A percentile compares a stretch with the other conserved stretches of the same genome.
Conservation (phyloP, 2,329 filamentous ascomycete genomes). For the Dendryphion nanum region DNA sequence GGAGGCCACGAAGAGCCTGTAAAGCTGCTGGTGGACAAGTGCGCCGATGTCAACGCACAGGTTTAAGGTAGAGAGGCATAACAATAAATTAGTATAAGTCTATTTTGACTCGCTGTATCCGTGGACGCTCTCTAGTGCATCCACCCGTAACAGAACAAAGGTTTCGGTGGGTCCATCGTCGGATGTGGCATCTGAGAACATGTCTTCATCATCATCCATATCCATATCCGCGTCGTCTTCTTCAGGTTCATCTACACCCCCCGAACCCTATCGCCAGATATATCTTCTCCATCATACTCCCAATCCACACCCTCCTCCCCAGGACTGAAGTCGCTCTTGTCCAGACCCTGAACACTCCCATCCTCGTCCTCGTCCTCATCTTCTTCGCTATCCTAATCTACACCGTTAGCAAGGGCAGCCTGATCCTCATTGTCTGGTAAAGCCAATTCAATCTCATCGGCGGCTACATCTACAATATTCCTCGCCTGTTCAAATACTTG, state of each 20-base stretch:
- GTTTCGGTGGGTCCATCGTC: conserved; percentile 51
- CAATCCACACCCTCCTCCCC: conserved; percentile 36
- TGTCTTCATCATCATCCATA: conserved; percentile 30
- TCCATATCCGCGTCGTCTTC: conserved; percentile 19
- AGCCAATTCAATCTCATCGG: conserved; percentile 52
- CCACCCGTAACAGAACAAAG: no score
- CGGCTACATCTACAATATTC: conserved; percentile 70
- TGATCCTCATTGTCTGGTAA: conserved; percentile 35
- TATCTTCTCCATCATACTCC: conserved; percentile 28
- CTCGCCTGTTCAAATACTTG: conserved; percentile 95
- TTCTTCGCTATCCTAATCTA: no score
- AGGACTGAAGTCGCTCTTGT: conserved; percentile 15
- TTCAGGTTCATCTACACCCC: conserved; percentile 31
- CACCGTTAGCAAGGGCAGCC: conserved; percentile 14
- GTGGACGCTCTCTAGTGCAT: no score
- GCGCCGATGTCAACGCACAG: no score
- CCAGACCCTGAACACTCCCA: background rate
- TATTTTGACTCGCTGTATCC: no score
- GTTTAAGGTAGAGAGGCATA: no score
- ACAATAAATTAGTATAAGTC: no score
- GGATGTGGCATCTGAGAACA: conserved; percentile 37
- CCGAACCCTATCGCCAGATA: conserved; percentile 29
- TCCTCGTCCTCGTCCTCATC: conserved; percentile 26
- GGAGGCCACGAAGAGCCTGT: no score
- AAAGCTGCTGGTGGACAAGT: no score